A percentile compares a stretch with the other conserved stretches of the same genome.
phyloP scores from a whole-genome alignment of 495 filamentous ascomycete genomes.

The Neurospora sp. region DNA sequence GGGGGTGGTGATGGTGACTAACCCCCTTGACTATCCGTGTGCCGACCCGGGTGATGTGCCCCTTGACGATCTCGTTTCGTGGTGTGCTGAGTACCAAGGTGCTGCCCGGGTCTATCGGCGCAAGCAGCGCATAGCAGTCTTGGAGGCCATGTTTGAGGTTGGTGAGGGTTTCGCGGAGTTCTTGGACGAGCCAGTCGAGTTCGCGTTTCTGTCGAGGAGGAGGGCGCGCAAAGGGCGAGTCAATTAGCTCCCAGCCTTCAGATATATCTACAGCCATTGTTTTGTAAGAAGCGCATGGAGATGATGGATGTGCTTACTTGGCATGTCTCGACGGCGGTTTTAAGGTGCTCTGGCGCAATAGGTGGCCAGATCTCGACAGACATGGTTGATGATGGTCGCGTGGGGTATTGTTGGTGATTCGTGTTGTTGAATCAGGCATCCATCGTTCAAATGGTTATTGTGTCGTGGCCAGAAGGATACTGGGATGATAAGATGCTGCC shows the following conservation, averaged over 20 bases:
- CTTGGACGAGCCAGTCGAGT: slow-evolving; percentile 75
- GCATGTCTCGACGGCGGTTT: slow-evolving; percentile 55
- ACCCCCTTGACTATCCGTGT: slow-evolving; percentile 68
- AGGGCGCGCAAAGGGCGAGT: slow-evolving; percentile 1
- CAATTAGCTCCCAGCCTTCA: slow-evolving; percentile 27
- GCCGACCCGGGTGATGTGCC: slow-evolving; percentile 74
- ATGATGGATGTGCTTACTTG: slow-evolving; percentile 38
- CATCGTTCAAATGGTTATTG: slow-evolving; percentile 9
- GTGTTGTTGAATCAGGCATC: slow-evolving; percentile 21
- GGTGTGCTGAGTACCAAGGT: slow-evolving; percentile 84
- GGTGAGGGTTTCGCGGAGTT: slow-evolving; percentile 65
- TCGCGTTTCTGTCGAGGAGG: slow-evolving; percentile 58
- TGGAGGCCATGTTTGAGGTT: slow-evolving; percentile 75
- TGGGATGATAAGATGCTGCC: neutral
- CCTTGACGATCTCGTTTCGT: slow-evolving; percentile 82
- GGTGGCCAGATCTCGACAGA: slow-evolving; percentile 70
- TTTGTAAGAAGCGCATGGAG: neutral
- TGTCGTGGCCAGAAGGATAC: neutral
- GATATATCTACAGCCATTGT: slow-evolving; percentile 8
- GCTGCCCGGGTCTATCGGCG: slow-evolving; percentile 69
- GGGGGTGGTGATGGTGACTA: slow-evolving; percentile 20
- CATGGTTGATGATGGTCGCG: slow-evolving; percentile 37
- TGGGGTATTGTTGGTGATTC: slow-evolving; percentile 7
- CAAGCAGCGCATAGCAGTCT: slow-evolving; percentile 76
- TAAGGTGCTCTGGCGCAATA: slow-evolving; percentile 51